These are phyloP conservation scores for Penicillium soppii DNA, from an alignment of 495 filamentous ascomycete species.

Conservation along the genomic window DNA sequence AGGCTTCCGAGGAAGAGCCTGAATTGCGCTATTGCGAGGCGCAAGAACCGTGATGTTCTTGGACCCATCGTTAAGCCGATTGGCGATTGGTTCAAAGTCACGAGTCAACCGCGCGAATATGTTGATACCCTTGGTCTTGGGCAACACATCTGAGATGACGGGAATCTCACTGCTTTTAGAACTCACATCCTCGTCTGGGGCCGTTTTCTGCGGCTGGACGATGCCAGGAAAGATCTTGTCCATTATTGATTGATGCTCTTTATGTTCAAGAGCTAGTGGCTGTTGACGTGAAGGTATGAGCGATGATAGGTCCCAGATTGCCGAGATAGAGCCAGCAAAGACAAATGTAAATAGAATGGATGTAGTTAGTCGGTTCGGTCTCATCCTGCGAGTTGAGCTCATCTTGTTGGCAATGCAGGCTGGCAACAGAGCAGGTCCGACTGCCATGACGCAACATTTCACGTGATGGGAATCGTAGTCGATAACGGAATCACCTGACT, in stretches of 20 bases:
- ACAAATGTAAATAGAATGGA: conserved; percentile 14
- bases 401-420: background rate
- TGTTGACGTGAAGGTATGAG: conserved; percentile 9
- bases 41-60: conserved; percentile 88
- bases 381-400: conserved; percentile 16
- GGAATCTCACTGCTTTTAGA: conserved; percentile 26
- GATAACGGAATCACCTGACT: conserved; percentile 17
- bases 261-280: conserved; percentile 9
- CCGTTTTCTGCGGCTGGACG: conserved; percentile 37
- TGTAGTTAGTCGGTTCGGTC: conserved; percentile 6
- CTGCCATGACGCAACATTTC: conserved; percentile 24
- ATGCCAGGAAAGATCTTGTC: conserved; percentile 28
- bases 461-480: conserved; percentile 29
- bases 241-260: conserved; percentile 34
- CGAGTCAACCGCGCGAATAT: conserved; percentile 86
- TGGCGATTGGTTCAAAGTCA: conserved; percentile 69
- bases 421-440: conserved; percentile 6
- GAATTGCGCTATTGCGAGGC: conserved; percentile 78
- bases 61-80: conserved; percentile 65
- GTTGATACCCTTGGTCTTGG: conserved; percentile 75
- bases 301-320: conserved; percentile 14
- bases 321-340: conserved; percentile 8
- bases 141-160: conserved; percentile 84
- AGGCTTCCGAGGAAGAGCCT: conserved; percentile 79
- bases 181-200: conserved; percentile 19